Evolutionary conservation across 805 yeast genomes (phyloP).

Genomic region (Tetrapisispora taiwanensis): DNA sequence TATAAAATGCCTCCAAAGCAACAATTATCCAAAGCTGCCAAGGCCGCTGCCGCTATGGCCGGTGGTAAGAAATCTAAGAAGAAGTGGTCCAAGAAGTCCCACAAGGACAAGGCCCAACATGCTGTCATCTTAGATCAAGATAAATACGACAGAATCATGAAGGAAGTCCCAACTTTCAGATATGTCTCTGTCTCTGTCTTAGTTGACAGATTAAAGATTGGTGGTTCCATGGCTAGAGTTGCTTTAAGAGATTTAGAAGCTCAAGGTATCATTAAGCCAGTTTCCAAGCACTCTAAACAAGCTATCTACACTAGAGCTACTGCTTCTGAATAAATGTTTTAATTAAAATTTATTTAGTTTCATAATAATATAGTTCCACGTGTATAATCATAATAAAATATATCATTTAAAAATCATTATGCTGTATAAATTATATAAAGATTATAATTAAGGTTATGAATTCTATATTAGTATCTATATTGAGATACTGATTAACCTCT

Average conservation of each 20-base stretch:
- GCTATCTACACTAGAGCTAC: slow-evolving; percentile 85
- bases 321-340: slow-evolving; percentile 42
- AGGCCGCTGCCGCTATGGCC: slow-evolving; percentile 99
- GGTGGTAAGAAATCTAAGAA: slow-evolving; percentile 99
- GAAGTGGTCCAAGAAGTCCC: slow-evolving; percentile 99
- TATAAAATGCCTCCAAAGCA: slow-evolving; percentile 86
- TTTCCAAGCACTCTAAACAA: slow-evolving; percentile 93
- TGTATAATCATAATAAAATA: slow-evolving; percentile 4
- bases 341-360: background rate
- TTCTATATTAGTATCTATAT: background rate
- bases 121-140: slow-evolving; percentile 95
- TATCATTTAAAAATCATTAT: background rate
- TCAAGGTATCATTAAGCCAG: slow-evolving; percentile 90
- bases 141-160: slow-evolving; percentile 96
- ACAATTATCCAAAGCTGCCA: slow-evolving; percentile 98
- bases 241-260: slow-evolving; percentile 92
- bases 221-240: slow-evolving; percentile 98
- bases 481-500: no score
- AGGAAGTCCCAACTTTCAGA: slow-evolving; percentile 99
- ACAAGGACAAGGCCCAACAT: slow-evolving; percentile 99
- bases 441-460: no score
- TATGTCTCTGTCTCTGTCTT: slow-evolving; percentile 94
- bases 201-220: slow-evolving; percentile 98
- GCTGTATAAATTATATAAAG: no score
- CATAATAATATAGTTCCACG: slow-evolving; percentile 2